These are phyloP conservation scores for Phialophora expanda DNA, from an alignment of 2,329 filamentous ascomycete genomes.

Conservation along the genomic window DNA sequence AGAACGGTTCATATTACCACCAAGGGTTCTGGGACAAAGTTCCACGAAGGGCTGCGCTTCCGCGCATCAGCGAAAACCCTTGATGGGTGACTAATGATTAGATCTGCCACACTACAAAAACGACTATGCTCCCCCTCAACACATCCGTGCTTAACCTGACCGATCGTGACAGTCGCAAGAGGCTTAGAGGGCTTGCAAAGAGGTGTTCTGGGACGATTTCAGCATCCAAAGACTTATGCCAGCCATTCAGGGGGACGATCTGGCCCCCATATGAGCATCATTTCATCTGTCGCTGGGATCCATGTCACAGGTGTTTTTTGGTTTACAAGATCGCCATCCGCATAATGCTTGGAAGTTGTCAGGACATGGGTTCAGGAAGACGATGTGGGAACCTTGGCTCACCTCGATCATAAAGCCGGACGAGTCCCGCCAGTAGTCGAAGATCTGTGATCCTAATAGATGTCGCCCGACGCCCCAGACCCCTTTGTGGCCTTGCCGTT, in stretches of 20 bases:
- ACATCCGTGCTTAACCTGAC: not conserved
- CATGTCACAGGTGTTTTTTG: constrained; percentile 40
- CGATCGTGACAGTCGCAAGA: not conserved
- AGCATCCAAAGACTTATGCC: not conserved
- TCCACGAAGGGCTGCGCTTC: too few species aligned
- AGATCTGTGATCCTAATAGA: constrained; percentile 72
- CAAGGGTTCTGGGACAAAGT: too few species aligned
- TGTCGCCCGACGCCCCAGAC: constrained; percentile 75
- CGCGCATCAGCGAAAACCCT: too few species aligned
- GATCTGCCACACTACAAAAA: too few species aligned
- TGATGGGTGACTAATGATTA: too few species aligned
- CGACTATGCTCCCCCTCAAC: too few species aligned
- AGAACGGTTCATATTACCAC: too few species aligned
- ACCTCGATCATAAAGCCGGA: constrained; percentile 60
- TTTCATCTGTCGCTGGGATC: not conserved
- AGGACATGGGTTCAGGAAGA: too few species aligned
- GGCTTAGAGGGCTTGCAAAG: not conserved
- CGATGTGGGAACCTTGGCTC: constrained; percentile 49
- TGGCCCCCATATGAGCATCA: constrained; percentile 11
- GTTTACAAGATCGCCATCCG: constrained; percentile 65
- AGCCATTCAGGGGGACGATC: constrained; percentile 9
- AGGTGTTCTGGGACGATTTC: not conserved
- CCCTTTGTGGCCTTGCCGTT: constrained; percentile 61
- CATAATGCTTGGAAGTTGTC: constrained; percentile 64
- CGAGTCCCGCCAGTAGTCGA: constrained; percentile 60